A percentile compares a stretch with the other conserved stretches of the same genome.
Evolutionary conservation across 2,329 filamentous ascomycete species (phyloP).

Genomic region (Aureobasidium musti): DNA sequence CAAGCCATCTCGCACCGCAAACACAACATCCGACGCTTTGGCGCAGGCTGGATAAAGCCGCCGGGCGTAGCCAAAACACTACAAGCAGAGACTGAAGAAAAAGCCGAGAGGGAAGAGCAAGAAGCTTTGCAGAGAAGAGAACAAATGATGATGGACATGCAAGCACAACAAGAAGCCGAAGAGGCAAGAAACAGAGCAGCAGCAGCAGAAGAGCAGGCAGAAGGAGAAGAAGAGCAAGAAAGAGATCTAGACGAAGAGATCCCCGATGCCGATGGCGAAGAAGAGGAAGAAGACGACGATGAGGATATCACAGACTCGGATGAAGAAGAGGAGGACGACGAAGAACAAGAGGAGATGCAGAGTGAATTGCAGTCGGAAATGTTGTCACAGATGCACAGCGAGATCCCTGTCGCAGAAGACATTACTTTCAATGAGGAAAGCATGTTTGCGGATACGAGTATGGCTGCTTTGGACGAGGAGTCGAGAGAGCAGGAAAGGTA

Average conservation of each 20-base stretch:
- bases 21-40: conserved; percentile 80
- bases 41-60: conserved; percentile 85
- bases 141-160: conserved; percentile 71
- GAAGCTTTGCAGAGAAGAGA: conserved; percentile 72
- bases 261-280: conserved; percentile 49
- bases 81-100: conserved; percentile 86
- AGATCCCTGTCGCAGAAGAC: conserved; percentile 49
- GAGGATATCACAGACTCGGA: conserved; percentile 64
- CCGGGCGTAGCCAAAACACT: conserved; percentile 87
- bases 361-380: conserved; percentile 51
- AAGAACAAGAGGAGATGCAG: conserved; percentile 45
- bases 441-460: conserved; percentile 49
- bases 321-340: conserved; percentile 58
- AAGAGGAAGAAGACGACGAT: conserved; percentile 42
- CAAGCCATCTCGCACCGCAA: conserved; percentile 73
- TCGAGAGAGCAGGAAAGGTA: conserved; percentile 45
- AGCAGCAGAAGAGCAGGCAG: conserved; percentile 50
- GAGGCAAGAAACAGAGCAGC: conserved; percentile 46
- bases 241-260: conserved; percentile 72
- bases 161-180: conserved; percentile 61
- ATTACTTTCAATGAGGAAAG: conserved; percentile 57
- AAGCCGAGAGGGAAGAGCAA: conserved; percentile 83
- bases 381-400: conserved; percentile 41
- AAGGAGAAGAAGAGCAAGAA: conserved; percentile 67
- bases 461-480: conserved; percentile 45